Conservation (phyloP, 164 flowering plant species). For the Annona squamosa region DNA sequence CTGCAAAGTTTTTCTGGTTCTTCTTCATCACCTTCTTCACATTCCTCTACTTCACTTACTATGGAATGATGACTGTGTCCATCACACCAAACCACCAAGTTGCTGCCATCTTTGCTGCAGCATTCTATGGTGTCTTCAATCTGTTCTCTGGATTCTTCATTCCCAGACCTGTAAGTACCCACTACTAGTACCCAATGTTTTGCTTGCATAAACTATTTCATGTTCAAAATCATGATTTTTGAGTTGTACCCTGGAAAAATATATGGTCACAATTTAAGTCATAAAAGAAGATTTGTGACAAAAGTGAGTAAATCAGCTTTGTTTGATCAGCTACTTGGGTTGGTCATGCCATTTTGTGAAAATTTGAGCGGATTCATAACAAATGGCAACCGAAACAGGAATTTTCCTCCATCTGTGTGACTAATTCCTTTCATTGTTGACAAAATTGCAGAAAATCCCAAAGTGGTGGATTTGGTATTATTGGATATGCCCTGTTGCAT, state of each 20-base stretch:
- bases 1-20: constrained; percentile 40
- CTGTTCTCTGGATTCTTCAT: constrained; percentile 88
- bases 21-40: constrained; percentile 37
- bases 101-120: constrained; percentile 53
- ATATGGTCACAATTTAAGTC: too few relatives aligned
- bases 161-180: constrained; percentile 56
- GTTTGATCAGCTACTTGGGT: too few relatives aligned
- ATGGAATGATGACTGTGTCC: constrained; percentile 52
- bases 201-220: background rate
- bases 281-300: too few relatives aligned
- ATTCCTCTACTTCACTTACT: constrained; percentile 49
- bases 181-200: background rate
- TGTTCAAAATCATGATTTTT: background rate
- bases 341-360: too few relatives aligned
- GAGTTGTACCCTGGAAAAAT: background rate
- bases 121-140: constrained; percentile 69
- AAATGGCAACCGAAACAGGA: background rate
- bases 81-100: constrained; percentile 46
- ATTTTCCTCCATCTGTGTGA: background rate
- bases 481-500: constrained; percentile 89
- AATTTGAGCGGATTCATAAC: background rate
- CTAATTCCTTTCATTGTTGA: background rate
- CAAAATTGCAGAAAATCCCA: constrained; percentile 57
- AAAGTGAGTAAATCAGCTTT: too few relatives aligned
- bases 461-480: constrained; percentile 96